Evolutionary conservation across 257 asterid species (phyloP).

Genomic region (Nicotiana paniculata): DNA sequence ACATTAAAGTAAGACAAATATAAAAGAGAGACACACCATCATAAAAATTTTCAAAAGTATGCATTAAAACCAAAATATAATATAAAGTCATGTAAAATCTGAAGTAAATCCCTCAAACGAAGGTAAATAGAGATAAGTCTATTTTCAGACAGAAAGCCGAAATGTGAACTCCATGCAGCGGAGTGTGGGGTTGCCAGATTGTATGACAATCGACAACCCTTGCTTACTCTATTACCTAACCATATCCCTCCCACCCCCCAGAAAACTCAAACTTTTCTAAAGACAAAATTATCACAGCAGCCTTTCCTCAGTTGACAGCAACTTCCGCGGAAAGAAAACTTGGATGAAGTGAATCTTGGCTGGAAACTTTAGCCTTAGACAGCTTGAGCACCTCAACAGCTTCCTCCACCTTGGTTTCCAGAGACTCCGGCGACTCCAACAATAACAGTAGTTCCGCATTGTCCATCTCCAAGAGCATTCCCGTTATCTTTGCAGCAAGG

Average conservation of each 20-base stretch:
- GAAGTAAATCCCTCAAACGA: neutral
- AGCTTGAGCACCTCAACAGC: conserved; percentile 69
- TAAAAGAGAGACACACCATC: neutral
- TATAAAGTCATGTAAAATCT: neutral
- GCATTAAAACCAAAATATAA: neutral
- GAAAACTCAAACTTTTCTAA: neutral
- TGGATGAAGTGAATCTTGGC: conserved; percentile 44
- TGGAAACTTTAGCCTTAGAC: conserved; percentile 47
- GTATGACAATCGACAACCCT: conserved; percentile 4
- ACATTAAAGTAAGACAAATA: neutral
- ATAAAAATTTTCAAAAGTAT: neutral
- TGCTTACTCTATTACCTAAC: neutral
- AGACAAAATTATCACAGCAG: neutral
- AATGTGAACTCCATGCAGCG: neutral
- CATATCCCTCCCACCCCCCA: neutral
- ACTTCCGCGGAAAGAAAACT: conserved; percentile 52
- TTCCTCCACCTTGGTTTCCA: conserved; percentile 65
- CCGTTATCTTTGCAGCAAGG: conserved; percentile 72
- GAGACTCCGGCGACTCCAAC: conserved; percentile 71
- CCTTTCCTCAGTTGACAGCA: conserved; percentile 44
- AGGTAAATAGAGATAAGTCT: neutral
- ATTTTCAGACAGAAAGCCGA: neutral
- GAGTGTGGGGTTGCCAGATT: neutral
- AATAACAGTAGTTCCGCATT: conserved; percentile 57
- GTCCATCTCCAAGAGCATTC: conserved; percentile 97